Conservation (phyloP, 2,329 filamentous ascomycete genomes). For the Polytolypa hystricis region DNA sequence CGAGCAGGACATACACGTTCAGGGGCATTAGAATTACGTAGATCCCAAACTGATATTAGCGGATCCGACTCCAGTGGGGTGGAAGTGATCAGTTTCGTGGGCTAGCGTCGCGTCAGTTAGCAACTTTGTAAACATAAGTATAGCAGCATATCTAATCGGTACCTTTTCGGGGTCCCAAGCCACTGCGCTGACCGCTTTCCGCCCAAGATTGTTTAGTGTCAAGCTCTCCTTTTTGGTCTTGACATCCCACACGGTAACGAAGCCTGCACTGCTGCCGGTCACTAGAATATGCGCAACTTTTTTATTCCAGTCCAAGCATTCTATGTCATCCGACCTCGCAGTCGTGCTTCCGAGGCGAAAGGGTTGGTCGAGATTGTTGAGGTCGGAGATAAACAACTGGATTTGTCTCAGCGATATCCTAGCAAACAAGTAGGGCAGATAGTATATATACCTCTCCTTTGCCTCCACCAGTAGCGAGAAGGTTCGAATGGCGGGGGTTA, state of each 20-base stretch:
- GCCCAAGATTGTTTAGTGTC: conserved; percentile 77
- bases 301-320: conserved; percentile 96
- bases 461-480: conserved; percentile 81
- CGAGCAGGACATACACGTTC: conserved; percentile 43
- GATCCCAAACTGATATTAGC: conserved; percentile 83
- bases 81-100: conserved; percentile 86
- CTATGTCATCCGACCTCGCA: conserved; percentile 85
- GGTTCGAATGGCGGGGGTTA: conserved; percentile 83
- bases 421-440: too few relatives aligned
- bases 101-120: conserved; percentile 27
- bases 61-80: conserved; percentile 83
- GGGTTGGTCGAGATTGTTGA: conserved; percentile 78
- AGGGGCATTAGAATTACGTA: conserved; percentile 90
- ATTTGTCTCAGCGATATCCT: too few relatives aligned
- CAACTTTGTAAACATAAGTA: conserved; percentile 5
- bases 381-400: conserved; percentile 78
- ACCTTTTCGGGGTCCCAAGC: conserved; percentile 92
- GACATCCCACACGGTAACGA: conserved; percentile 96
- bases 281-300: conserved; percentile 95
- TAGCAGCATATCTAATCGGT: not conserved
- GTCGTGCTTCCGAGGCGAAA: conserved; percentile 81
- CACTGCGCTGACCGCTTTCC: conserved; percentile 88
- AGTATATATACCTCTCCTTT: conserved; percentile 59
- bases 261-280: conserved; percentile 83
- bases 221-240: conserved; percentile 96